These are phyloP conservation scores for Sphagnum fallax DNA, from an alignment of 228 moss, liverwort and hornwort species.

Conservation along the genomic window DNA sequence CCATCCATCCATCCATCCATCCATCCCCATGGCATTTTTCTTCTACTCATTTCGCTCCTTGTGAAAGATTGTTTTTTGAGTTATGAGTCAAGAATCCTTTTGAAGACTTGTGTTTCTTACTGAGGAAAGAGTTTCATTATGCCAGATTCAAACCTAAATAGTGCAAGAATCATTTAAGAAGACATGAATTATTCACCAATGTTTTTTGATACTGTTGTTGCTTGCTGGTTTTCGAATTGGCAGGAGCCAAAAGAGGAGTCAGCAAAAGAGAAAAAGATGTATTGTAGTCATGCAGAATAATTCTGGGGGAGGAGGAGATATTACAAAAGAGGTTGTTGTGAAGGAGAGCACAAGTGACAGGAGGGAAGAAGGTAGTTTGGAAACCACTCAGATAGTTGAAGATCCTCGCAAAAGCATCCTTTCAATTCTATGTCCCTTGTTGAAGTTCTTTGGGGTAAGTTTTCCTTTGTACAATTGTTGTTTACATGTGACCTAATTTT, in stretches of 20 bases:
- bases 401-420: slow-evolving; percentile 32
- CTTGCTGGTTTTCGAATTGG: background rate
- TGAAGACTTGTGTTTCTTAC: too few relatives aligned
- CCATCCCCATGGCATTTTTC: too few relatives aligned
- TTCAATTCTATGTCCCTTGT: slow-evolving; percentile 81
- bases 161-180: too few relatives aligned
- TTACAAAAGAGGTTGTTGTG: background rate
- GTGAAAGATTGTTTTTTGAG: too few relatives aligned
- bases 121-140: too few relatives aligned
- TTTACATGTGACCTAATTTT: background rate
- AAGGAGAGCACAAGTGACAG: background rate
- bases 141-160: too few relatives aligned
- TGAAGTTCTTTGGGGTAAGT: slow-evolving; percentile 77
- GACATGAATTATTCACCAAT: too few relatives aligned
- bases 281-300: background rate
- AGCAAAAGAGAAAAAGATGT: background rate
- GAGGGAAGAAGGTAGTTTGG: background rate
- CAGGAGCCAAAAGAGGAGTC: background rate
- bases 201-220: too few relatives aligned
- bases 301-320: background rate
- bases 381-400: background rate
- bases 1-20: too few relatives aligned
- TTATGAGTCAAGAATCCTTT: too few relatives aligned
- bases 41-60: too few relatives aligned
- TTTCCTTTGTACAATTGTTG: background rate